phyloP scores from a whole-genome alignment of 495 filamentous ascomycete species.

The Aspergillus heteromorphus region DNA sequence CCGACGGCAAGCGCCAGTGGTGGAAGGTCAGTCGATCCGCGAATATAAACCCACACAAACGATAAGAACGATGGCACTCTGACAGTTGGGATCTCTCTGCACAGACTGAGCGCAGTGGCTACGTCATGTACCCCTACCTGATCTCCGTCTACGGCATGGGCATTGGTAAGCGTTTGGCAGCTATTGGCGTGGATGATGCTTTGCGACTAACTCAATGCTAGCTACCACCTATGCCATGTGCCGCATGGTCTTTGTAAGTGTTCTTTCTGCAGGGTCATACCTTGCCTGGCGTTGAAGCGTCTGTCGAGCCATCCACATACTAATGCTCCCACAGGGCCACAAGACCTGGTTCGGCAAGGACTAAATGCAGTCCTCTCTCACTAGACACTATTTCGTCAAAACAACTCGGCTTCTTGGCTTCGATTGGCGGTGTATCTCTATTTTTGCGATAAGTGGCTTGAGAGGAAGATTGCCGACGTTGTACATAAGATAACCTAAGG shows the following conservation, averaged over 20 bases:
- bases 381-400: constrained; percentile 9
- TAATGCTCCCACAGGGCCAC: constrained; percentile 56
- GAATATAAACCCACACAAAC: not conserved
- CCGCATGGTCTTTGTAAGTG: constrained; percentile 52
- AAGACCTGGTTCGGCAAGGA: constrained; percentile 81
- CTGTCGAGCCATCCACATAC: constrained; percentile 8
- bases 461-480: constrained; percentile 34
- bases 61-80: not conserved
- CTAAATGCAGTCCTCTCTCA: constrained; percentile 34
- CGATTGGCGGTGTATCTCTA: constrained; percentile 40
- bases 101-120: constrained; percentile 58
- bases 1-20: constrained; percentile 81
- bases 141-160: constrained; percentile 58
- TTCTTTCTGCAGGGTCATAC: not conserved
- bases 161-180: constrained; percentile 42
- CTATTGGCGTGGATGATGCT: constrained; percentile 16
- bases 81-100: not conserved
- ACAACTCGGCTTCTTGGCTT: constrained; percentile 16
- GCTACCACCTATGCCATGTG: constrained; percentile 54
- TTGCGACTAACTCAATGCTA: constrained; percentile 22
- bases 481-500: constrained; percentile 42
- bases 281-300: not conserved
- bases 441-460: constrained; percentile 27
- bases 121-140: constrained; percentile 70
- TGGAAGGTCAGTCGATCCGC: constrained; percentile 62